Evolutionary conservation across 78 protist genomes (phyloP).

Genomic region (Diacronema lutheri): DNA sequence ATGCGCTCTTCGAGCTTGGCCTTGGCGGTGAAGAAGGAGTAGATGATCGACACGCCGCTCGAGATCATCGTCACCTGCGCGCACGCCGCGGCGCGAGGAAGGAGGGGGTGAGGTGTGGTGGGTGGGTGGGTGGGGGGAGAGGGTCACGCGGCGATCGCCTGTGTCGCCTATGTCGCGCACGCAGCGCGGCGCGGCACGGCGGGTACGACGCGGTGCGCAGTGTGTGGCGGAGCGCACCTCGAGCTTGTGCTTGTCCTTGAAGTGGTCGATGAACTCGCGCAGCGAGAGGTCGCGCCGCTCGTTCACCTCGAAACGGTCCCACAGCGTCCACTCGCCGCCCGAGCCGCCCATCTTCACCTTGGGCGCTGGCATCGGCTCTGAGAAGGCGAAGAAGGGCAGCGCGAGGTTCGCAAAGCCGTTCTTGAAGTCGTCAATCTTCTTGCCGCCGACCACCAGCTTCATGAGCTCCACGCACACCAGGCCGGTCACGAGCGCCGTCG

Average conservation of each 20-base stretch:
- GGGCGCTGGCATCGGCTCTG: conserved; percentile 91
- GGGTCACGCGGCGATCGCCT: too few relatives aligned
- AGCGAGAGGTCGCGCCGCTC: conserved; percentile 57
- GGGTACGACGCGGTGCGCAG: not conserved
- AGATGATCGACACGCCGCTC: conserved; percentile 37
- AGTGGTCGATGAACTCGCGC: conserved; percentile 32
- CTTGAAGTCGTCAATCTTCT: conserved; percentile 74
- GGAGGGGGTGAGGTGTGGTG: too few relatives aligned
- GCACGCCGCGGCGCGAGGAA: not conserved
- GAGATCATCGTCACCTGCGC: conserved; percentile 44
- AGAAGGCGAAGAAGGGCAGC: conserved; percentile 82
- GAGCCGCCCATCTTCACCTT: not conserved
- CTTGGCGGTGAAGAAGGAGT: conserved; percentile 28
- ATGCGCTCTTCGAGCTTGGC: conserved; percentile 34
- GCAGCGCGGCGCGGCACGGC: not conserved
- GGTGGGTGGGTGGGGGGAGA: too few relatives aligned
- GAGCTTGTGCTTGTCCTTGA: conserved; percentile 31
- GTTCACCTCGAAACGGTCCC: conserved; percentile 64
- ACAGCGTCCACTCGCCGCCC: conserved; percentile 59
- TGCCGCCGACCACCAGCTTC: conserved; percentile 65
- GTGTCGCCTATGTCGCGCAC: too few relatives aligned
- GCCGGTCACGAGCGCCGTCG: conserved; percentile 97
- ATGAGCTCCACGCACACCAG: conserved; percentile 86
- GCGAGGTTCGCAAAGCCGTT: conserved; percentile 95
- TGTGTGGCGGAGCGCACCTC: not conserved